These are phyloP conservation scores for Rhizopus arrhizus DNA, from an alignment of 371 early-diverging fungal genomes.

Conservation along the genomic window DNA sequence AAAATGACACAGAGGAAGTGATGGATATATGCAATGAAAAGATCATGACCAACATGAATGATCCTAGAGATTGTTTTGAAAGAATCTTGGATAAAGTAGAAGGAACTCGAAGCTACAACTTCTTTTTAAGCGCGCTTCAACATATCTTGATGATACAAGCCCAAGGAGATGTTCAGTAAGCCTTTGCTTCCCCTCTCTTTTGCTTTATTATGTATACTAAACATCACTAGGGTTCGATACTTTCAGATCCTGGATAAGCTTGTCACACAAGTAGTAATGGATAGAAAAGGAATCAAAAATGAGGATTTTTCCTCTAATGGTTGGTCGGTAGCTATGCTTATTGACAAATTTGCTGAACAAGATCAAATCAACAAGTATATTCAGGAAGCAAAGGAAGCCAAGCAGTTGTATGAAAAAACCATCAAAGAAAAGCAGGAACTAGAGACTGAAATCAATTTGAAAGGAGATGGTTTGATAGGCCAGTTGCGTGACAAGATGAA, in stretches of 20 bases:
- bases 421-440: conserved; percentile 65
- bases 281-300: conserved; percentile 66
- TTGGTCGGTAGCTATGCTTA: conserved; percentile 70
- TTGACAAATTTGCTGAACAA: conserved; percentile 80
- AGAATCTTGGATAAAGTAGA: conserved; percentile 71
- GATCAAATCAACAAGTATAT: conserved; percentile 72
- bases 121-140: conserved; percentile 77
- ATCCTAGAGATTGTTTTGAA: conserved; percentile 80
- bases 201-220: neutral
- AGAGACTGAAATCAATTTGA: conserved; percentile 71
- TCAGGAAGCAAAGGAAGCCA: conserved; percentile 70
- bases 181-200: neutral
- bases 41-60: conserved; percentile 76
- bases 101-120: conserved; percentile 75
- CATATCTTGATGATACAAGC: conserved; percentile 78
- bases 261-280: conserved; percentile 81
- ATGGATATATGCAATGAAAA: conserved; percentile 78
- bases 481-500: conserved; percentile 75
- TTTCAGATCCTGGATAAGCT: conserved; percentile 80
- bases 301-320: conserved; percentile 53
- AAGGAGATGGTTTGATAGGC: conserved; percentile 75
- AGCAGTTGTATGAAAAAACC: conserved; percentile 49
- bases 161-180: conserved; percentile 55
- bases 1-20: conserved; percentile 77
- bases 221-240: conserved; percentile 60